A percentile compares a stretch with the other conserved stretches of the same genome.
Conservation (phyloP, 768 basidiomycete species). For the Trametes punicea region DNA sequence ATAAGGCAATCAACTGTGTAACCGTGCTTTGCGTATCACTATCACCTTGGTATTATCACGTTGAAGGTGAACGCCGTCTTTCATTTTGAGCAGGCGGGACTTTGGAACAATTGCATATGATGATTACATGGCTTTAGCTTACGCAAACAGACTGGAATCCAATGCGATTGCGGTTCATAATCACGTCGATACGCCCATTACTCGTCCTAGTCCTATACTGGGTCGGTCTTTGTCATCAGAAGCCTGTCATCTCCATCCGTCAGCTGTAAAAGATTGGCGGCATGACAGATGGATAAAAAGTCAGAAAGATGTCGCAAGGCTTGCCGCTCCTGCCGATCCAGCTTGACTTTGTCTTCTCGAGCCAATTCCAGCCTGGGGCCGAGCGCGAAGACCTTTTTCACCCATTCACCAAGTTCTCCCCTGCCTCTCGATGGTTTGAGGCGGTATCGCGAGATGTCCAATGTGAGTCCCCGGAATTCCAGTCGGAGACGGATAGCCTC, state of each 20-base stretch:
- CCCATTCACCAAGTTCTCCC: conserved; percentile 23
- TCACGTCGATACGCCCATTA: too few species aligned
- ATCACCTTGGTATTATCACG: too few species aligned
- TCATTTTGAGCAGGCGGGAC: too few species aligned
- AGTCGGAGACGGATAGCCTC: conserved; percentile 20
- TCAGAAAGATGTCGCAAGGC: conserved; percentile 13
- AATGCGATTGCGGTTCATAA: too few species aligned
- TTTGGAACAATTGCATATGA: too few species aligned
- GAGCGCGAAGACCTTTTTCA: conserved; percentile 24
- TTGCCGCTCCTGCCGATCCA: conserved; percentile 13
- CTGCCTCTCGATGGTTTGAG: not conserved
- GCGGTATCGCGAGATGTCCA: conserved; percentile 25
- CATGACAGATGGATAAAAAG: conserved; percentile 23
- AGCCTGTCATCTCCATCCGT: too few species aligned
- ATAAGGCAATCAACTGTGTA: conserved; percentile 9
- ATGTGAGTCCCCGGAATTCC: conserved; percentile 4
- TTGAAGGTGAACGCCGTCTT: too few species aligned
- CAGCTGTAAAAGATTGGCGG: conserved; percentile 5
- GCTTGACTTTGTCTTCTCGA: not conserved
- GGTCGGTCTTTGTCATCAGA: too few species aligned
- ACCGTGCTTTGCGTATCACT: not conserved
- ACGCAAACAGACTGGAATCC: too few species aligned
- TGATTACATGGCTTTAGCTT: too few species aligned
- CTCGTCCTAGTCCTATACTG: too few species aligned
- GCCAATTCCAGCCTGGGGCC: not conserved